A percentile compares a stretch with the other conserved stretches of the same genome.
These are phyloP conservation scores for Phaeosphaeriaceae sp. DNA, from an alignment of 2,329 filamentous ascomycete species.

Conservation along the genomic window DNA sequence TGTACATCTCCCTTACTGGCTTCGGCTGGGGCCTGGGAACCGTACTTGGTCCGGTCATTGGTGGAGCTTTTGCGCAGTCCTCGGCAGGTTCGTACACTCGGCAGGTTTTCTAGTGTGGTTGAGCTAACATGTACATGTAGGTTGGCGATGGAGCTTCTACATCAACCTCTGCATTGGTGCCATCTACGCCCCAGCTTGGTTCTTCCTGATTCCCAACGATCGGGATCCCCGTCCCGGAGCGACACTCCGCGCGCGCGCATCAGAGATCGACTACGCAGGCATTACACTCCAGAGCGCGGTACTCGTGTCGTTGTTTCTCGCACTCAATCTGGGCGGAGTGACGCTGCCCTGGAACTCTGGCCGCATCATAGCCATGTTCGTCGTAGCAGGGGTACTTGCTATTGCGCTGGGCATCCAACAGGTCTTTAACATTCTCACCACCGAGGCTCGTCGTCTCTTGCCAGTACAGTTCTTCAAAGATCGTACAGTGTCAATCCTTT, in stretches of 20 bases:
- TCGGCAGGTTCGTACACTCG: background rate
- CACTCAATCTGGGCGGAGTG: background rate
- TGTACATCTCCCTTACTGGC: slow-evolving; percentile 32
- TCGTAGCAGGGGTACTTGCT: background rate
- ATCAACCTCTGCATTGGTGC: slow-evolving; percentile 62
- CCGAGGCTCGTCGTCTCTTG: background rate
- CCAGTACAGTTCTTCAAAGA: background rate
- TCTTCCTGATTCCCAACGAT: slow-evolving; percentile 8
- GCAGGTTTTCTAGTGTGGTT: background rate
- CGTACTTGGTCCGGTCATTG: slow-evolving; percentile 11
- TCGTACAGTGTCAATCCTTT: background rate
- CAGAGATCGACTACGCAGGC: background rate
- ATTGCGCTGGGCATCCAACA: background rate
- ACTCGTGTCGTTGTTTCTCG: background rate
- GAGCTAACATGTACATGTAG: background rate
- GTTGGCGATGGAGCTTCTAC: slow-evolving; percentile 59
- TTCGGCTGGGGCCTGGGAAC: slow-evolving; percentile 54
- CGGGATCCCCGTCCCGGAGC: slow-evolving; percentile 6
- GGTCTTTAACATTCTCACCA: background rate
- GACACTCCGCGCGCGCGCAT: background rate
- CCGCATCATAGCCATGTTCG: background rate
- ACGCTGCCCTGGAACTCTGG: background rate
- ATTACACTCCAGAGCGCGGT: background rate
- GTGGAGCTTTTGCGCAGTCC: slow-evolving; percentile 58
- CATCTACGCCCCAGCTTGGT: slow-evolving; percentile 45